Evolutionary conservation across 257 asterid species (phyloP), one percentile per base, ranked within the genome.

Genomic region (Fraxinus quadrangulata): DNA sequence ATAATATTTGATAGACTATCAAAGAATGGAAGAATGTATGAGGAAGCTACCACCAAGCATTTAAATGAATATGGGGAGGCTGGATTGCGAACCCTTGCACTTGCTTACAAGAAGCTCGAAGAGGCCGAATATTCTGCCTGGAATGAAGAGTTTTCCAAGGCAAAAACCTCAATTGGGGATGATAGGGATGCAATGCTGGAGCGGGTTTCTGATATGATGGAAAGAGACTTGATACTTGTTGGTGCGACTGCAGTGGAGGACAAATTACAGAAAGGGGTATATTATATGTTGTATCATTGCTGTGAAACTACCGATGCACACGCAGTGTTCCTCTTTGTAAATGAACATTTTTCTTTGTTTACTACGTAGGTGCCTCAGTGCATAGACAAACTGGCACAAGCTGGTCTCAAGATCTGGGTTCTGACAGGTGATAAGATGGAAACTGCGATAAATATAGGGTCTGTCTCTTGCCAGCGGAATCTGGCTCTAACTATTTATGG

Each of bases 381-480:
- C 90, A 96, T 96, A 54, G 99, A 96, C 87, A 93, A 89, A 87
- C 90, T 96, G 83, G 99, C 99, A 61, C 98, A 85, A 87, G 99
- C 99, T 85, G 99, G 99, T 81, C 88, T 96, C 75, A 96, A 96
- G 90, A 81, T 96, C 68, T 96, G 99, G 99, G 99, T 96, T 83
- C 89, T 96, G 86, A 96, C 99, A 54, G 99, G 99, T 82, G 99
- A 96, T 89, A 96, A 96, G 92, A 96, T 96, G 99, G 99, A 96
- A 90, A 96, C 98, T 73, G 99, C 99, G 75, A 91, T 96, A 76
- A 96, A 96, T 84, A 96, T 96, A 81, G 98, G 99, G 99, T 96
- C 83, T 66, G 99, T 88, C 85, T 80, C 86, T 73, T 73, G 28
- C 74, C 78, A 16, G 67, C 65, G 66, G 17, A 30, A n/a, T 72